Base-by-base conservation (phyloP, 2,329 filamentous ascomycete genomes). In the Emergomyces pasteurianus region DNA sequence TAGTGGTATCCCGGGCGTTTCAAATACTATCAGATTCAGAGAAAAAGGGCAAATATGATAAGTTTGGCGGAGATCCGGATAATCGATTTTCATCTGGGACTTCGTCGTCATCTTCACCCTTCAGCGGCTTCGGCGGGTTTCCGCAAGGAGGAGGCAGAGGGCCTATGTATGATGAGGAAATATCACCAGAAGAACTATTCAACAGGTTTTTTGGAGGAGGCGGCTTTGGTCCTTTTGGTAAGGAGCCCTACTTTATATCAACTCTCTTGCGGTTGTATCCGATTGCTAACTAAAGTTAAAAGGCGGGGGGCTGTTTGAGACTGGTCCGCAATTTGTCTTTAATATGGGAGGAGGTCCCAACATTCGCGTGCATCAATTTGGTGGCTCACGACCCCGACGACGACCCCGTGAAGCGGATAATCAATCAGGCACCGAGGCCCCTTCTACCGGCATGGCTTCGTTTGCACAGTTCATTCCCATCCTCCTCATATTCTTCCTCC, bases 141-240 rank as follows among this genome's bases (percentile, higher is more conserved):
- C 71, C 74, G 56, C 43, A 38, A 38, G 61, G 73, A 26, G 82
- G 81, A 49, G 82, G 81, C 46, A 80, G 79, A 34, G 79, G 74
- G 40, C 80, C 83, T 18, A 86, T 86, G 80, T 96, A 88, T 75
- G 89, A 94, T 60, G 91, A 94, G 63, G 92, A 97, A 72, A 89
- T 99, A 68, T 95, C 89, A 60, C 92, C 94, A 0, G 94, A 99
- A 75, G 94, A 99, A 75, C 84, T 99, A 80, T 99, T 99, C 78
- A 87, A 92, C 72, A 85, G 92, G 65, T 99, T 99, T 82, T 99
- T 99, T 78, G 90, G 90, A 55, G 79, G 78, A 21, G 79, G 81
- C 68, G 82, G 83, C 55, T 85, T 87, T 62, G 85, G 85, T 59
- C 82, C 83, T 18, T 86, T 89, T 70, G 87, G 88, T 77, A 83